Conservation (phyloP, 306 rosid genomes). For the Clitoria ternatea region DNA sequence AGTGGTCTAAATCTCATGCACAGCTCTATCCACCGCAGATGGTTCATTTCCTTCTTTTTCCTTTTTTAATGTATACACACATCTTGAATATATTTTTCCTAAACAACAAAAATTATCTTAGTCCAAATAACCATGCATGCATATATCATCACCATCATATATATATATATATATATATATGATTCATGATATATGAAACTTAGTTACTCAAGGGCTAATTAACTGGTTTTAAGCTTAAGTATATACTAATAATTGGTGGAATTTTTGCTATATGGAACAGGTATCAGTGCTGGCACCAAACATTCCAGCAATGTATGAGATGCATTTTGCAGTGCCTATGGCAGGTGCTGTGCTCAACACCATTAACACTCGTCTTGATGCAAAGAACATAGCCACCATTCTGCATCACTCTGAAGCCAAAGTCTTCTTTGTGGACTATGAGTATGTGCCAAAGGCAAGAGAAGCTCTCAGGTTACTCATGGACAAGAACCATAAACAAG, state of each 20-base stretch:
- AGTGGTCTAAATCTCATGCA: no score
- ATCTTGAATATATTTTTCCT: no score
- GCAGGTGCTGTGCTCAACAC: constrained; percentile 84
- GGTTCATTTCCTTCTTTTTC: no score
- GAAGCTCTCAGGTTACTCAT: constrained; percentile 54
- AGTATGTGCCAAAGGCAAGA: constrained; percentile 42
- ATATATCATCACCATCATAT: no score
- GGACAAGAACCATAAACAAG: background rate
- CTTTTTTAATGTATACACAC: no score
- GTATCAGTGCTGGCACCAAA: constrained; percentile 89
- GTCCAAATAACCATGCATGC: no score
- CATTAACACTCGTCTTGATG: constrained; percentile 71
- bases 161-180: no score
- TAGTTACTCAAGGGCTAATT: no score
- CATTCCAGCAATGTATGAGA: constrained; percentile 91
- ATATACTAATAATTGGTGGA: background rate
- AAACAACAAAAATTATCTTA: no score
- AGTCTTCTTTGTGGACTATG: constrained; percentile 70
- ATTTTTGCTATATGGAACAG: constrained; percentile 24
- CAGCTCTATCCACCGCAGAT: no score
- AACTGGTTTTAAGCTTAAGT: background rate
- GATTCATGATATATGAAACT: no score
- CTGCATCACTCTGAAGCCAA: constrained; percentile 78
- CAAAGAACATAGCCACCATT: constrained; percentile 64
- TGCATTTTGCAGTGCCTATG: constrained; percentile 98